Conservation (phyloP, 768 basidiomycete species). For the Tylopilus felleus region DNA sequence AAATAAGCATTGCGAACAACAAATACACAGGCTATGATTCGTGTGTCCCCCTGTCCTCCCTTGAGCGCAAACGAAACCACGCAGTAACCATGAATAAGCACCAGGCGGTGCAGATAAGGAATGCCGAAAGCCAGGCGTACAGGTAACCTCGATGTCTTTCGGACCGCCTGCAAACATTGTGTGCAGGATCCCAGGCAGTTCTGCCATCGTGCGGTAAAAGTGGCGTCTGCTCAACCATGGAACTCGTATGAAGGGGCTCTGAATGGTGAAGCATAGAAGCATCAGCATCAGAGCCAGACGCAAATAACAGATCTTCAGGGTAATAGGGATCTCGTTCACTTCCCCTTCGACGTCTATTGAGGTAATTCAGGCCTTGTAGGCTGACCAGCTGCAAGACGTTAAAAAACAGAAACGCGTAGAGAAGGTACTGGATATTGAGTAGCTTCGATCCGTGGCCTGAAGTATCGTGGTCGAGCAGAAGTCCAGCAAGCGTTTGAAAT, state of each 20-base stretch:
- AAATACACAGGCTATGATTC: not conserved
- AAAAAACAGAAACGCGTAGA: slow-evolving; percentile 53
- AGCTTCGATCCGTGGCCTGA: slow-evolving; percentile 1
- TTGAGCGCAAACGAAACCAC: slow-evolving; percentile 51
- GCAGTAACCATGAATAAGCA: slow-evolving; percentile 61
- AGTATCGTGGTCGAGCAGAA: slow-evolving; percentile 49
- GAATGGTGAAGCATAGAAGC: not conserved
- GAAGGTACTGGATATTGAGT: slow-evolving; percentile 44
- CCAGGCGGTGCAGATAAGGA: slow-evolving; percentile 55
- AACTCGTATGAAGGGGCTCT: not conserved
- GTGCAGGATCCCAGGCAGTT: slow-evolving; percentile 9
- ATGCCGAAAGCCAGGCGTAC: slow-evolving; percentile 42
- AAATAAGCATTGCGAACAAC: no score
- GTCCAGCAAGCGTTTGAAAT: slow-evolving; percentile 69
- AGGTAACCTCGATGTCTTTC: slow-evolving; percentile 49
- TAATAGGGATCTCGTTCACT: slow-evolving; percentile 15
- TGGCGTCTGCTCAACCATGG: slow-evolving; percentile 10
- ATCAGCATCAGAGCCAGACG: not conserved
- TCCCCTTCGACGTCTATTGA: slow-evolving; percentile 43
- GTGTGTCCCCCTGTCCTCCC: slow-evolving; percentile 28
- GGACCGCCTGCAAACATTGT: slow-evolving; percentile 21
- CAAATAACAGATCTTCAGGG: slow-evolving; percentile 9
- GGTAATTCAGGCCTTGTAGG: slow-evolving; percentile 46
- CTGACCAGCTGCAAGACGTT: slow-evolving; percentile 55
- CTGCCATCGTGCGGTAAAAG: slow-evolving; percentile 5